Percentiles rank a stretch among this genome's conserved stretches.
Conservation (phyloP, 2,329 filamentous ascomycete genomes). For the Alternaria hordeiaustralica region DNA sequence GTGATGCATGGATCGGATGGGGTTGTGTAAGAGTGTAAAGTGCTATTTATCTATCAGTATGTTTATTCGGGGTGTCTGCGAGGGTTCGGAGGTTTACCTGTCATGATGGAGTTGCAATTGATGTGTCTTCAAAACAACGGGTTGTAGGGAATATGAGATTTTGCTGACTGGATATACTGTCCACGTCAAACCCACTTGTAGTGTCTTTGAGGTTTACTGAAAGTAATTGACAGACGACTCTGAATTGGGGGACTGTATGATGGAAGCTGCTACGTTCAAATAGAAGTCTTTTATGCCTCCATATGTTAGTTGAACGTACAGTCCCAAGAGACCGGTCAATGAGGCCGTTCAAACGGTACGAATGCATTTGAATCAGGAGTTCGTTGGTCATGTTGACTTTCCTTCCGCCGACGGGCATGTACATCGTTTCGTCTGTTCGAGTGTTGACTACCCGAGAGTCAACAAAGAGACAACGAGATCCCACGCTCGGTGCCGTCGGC, state of each 20-base stretch:
- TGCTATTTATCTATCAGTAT: slow-evolving; percentile 7
- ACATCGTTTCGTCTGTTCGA: slow-evolving; percentile 5
- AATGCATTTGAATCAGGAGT: slow-evolving; percentile 2
- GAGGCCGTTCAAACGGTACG: slow-evolving; percentile 13
- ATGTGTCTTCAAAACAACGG: not conserved
- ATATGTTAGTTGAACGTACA: not conserved
- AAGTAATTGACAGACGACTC: not conserved
- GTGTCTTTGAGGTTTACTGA: not conserved
- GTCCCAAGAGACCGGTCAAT: slow-evolving; percentile 15
- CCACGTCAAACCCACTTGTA: not conserved
- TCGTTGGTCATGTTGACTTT: slow-evolving; percentile 13
- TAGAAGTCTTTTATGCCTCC: slow-evolving; percentile 3
- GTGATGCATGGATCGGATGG: not conserved
- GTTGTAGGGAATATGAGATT: not conserved
- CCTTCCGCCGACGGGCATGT: slow-evolving; percentile 19
- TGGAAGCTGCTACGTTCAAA: not conserved
- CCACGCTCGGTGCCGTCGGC: not conserved
- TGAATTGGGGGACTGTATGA: not conserved
- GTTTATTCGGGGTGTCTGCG: not conserved
- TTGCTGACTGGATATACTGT: not conserved
- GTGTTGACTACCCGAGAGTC: slow-evolving; percentile 5
- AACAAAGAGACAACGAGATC: not conserved
- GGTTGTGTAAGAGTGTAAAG: slow-evolving; percentile 11
- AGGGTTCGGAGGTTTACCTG: slow-evolving; percentile 9
- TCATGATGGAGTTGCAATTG: slow-evolving; percentile 14